A percentile compares a stretch with the other conserved stretches of the same genome.
Evolutionary conservation across 805 yeast species (phyloP).

Genomic region (Kregervanrija fluxuum): DNA sequence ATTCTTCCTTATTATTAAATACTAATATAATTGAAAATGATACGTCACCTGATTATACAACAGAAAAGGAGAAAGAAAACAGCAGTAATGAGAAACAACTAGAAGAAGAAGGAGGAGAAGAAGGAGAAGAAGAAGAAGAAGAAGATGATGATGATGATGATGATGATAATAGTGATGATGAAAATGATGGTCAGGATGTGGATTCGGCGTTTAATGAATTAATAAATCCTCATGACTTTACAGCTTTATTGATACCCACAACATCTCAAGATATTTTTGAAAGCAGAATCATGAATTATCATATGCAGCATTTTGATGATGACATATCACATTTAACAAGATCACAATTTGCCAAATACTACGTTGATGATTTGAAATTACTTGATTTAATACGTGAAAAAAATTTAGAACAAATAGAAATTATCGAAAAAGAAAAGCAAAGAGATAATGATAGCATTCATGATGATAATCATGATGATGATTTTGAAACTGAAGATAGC

Average conservation of each 20-base stretch:
- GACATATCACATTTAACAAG: conserved; percentile 18
- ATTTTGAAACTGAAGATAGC: conserved; percentile 26
- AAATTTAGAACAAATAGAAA: conserved; percentile 2
- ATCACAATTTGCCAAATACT: conserved; percentile 19
- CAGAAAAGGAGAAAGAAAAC: neutral
- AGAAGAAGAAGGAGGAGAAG: neutral
- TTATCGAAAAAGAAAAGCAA: neutral
- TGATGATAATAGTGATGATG: conserved; percentile 3
- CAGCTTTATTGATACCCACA: conserved; percentile 18
- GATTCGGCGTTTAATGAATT: conserved; percentile 11
- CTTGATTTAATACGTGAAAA: conserved; percentile 22
- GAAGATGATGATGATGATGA: conserved; percentile 1
- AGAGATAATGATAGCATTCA: neutral
- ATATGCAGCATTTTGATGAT: conserved; percentile 12
- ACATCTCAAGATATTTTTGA: conserved; percentile 20
- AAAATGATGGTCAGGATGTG: neutral
- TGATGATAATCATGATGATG: conserved; percentile 14
- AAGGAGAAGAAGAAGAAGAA: neutral
- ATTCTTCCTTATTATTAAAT: conserved; percentile 2
- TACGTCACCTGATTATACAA: conserved; percentile 1
- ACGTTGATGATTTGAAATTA: conserved; percentile 19
- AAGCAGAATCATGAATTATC: conserved; percentile 24
- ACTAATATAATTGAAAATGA: conserved; percentile 4
- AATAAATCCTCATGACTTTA: conserved; percentile 18
- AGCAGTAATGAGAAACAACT: neutral